A percentile compares a stretch with the other conserved stretches of the same genome.
These are phyloP conservation scores for Citrus sinensis DNA, from an alignment of 345 rosid genomes.

Conservation along the genomic window DNA sequence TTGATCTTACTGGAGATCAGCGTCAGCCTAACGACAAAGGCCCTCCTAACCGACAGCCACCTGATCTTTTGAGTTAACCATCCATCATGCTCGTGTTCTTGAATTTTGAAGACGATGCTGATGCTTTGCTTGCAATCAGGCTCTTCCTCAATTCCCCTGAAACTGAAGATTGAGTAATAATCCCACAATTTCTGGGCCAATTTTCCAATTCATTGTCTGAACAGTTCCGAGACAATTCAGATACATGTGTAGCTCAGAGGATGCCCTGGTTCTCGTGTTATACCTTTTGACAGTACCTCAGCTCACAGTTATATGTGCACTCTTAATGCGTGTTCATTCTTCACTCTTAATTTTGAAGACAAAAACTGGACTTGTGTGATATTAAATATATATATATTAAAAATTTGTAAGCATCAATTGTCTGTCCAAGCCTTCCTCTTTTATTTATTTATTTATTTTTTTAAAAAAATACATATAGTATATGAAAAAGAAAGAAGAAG, in stretches of 20 bases:
- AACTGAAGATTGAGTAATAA: not conserved
- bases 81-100: not conserved
- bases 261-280: not conserved
- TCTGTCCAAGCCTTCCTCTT: not conserved
- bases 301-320: not conserved
- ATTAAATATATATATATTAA: too few species aligned
- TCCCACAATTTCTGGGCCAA: not conserved
- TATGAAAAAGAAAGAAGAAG: too few species aligned
- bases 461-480: too few species aligned
- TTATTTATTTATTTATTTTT: too few species aligned
- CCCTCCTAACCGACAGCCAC: constrained; percentile 7
- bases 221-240: not conserved
- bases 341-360: not conserved
- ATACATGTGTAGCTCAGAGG: not conserved
- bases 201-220: not conserved
- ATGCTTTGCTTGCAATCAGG: not conserved
- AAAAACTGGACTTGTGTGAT: not conserved
- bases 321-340: not conserved
- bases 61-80: constrained; percentile 28
- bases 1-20: constrained; percentile 38
- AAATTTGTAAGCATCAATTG: not conserved
- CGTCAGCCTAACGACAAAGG: not conserved
- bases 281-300: not conserved
- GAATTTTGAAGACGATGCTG: not conserved
- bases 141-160: not conserved